Conservation (phyloP, 441 rosid species). For the Arabidopsis lyrata region DNA sequence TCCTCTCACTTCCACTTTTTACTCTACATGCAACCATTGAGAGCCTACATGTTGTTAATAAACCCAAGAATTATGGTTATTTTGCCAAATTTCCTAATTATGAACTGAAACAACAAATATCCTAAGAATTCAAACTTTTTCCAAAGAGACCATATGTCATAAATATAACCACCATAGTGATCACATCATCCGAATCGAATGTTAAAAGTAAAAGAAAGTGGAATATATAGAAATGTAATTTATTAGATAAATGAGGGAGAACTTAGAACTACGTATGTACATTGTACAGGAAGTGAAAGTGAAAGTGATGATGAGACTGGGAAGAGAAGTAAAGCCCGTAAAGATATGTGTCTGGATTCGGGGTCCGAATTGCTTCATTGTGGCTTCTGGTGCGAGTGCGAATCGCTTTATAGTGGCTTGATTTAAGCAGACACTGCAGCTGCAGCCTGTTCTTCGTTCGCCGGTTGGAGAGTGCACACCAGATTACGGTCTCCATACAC, state of each 20-base stretch:
- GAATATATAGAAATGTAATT: not conserved
- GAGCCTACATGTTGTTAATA: not conserved
- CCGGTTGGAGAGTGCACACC: constrained; percentile 80
- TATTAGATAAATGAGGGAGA: constrained; percentile 12
- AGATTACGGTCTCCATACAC: constrained; percentile 97
- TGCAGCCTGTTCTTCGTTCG: constrained; percentile 74
- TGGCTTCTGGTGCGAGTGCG: not conserved
- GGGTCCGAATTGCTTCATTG: too few relatives aligned
- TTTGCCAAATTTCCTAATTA: not conserved
- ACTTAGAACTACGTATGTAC: constrained; percentile 27
- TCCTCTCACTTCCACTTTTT: not conserved
- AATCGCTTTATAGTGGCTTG: not conserved
- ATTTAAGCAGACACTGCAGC: constrained; percentile 60
- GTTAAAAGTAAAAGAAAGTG: constrained; percentile 1
- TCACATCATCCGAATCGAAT: not conserved
- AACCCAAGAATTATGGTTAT: not conserved
- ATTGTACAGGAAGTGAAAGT: constrained; percentile 17
- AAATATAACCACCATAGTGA: not conserved
- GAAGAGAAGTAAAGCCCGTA: constrained; percentile 18
- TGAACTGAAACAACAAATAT: not conserved
- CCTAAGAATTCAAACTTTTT: not conserved
- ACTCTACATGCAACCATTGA: not conserved
- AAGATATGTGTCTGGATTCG: not conserved
- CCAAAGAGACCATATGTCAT: not conserved
- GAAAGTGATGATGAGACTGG: not conserved